Percentiles rank a stretch among this genome's conserved stretches.
These are phyloP conservation scores for Claviceps maximensis DNA, from an alignment of 2,329 filamentous ascomycete species.

Conservation along the genomic window DNA sequence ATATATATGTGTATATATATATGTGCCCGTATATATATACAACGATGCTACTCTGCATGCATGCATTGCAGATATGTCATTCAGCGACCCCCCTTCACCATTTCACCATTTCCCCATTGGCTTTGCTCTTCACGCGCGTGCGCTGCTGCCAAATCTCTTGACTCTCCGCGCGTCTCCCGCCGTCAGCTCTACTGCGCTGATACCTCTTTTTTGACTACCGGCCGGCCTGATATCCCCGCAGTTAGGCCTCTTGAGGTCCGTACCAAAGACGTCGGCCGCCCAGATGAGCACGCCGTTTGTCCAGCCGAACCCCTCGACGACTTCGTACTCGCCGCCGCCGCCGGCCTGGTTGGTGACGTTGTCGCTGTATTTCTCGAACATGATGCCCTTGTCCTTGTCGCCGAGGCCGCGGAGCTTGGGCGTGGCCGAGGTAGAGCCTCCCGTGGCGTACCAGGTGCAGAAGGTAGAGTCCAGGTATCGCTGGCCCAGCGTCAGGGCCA, in stretches of 20 bases:
- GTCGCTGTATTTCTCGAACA: slow-evolving; percentile 59
- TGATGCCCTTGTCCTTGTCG: slow-evolving; percentile 37
- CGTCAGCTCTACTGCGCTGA: slow-evolving; percentile 33
- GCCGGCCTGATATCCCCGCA: slow-evolving; percentile 37
- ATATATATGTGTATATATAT: too few species aligned
- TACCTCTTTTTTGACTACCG: slow-evolving; percentile 19
- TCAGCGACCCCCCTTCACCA: too few species aligned
- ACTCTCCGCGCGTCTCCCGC: slow-evolving; percentile 32
- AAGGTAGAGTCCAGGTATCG: slow-evolving; percentile 55
- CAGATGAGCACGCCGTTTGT: slow-evolving; percentile 56
- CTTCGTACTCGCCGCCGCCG: slow-evolving; percentile 53
- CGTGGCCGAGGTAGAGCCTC: slow-evolving; percentile 41
- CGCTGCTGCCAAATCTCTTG: slow-evolving; percentile 29
- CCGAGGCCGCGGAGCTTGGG: slow-evolving; percentile 35
- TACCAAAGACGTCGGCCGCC: slow-evolving; percentile 48
- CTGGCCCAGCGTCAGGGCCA: slow-evolving; percentile 47
- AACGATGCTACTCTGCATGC: too few species aligned
- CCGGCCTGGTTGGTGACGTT: slow-evolving; percentile 47
- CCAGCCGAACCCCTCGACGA: slow-evolving; percentile 60
- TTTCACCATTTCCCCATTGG: too few species aligned
- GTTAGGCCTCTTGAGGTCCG: slow-evolving; percentile 39
- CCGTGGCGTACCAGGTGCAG: slow-evolving; percentile 57
- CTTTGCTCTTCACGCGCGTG: not conserved
- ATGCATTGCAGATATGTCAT: too few species aligned
- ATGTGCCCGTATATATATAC: too few species aligned